Evolutionary conservation across 108 stramenopile genomes (phyloP).

Genomic region (Epipyxis sp.): DNA sequence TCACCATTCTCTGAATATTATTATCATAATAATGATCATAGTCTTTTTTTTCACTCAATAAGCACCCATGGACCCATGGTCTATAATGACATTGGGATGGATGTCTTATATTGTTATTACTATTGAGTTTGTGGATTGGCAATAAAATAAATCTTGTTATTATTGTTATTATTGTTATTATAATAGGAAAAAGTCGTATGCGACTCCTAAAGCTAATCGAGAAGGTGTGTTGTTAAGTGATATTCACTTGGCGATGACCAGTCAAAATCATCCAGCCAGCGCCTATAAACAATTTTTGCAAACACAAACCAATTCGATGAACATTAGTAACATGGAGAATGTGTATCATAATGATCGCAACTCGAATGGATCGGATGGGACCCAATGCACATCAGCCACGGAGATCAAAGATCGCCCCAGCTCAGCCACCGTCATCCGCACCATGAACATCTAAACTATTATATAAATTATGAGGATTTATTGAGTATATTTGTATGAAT

Average conservation of each 20-base stretch:
- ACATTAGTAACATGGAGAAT: neutral
- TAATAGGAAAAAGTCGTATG: neutral
- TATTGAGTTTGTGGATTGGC: no score
- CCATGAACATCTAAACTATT: no score
- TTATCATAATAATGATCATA: no score
- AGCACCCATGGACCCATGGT: no score
- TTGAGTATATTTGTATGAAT: no score
- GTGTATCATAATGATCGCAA: neutral
- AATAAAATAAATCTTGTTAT: neutral
- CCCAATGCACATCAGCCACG: neutral
- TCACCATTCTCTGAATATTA: neutral
- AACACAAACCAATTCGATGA: neutral
- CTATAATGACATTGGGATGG: no score
- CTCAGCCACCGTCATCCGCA: neutral
- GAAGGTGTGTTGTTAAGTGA: neutral
- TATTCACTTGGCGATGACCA: neutral
- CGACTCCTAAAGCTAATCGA: neutral
- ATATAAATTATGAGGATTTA: no score
- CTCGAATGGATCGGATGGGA: neutral
- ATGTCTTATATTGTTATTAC: no score
- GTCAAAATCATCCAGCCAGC: neutral
- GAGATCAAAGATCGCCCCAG: neutral
- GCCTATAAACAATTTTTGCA: no score
- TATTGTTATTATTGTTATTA: neutral
- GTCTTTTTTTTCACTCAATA: no score